A percentile compares a stretch with the other conserved stretches of the same genome.
Evolutionary conservation across 2,329 filamentous ascomycete genomes (phyloP).

Genomic region (Aphanocladium album): DNA sequence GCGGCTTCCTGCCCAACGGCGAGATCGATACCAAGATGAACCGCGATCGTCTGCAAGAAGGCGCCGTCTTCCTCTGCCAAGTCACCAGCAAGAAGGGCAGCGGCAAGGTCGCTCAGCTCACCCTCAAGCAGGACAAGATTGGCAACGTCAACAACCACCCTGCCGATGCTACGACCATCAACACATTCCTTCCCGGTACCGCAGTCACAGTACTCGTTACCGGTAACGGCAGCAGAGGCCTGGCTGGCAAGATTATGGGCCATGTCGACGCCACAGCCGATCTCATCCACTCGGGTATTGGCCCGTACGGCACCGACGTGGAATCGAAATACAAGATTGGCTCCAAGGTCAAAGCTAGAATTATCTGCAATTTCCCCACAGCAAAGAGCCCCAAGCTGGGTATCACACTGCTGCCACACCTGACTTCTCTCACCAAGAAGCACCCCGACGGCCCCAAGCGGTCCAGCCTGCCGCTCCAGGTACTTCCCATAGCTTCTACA

Average conservation of each 20-base stretch:
- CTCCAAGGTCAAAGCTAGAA: conserved; percentile 75
- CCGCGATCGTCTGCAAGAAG: conserved; percentile 68
- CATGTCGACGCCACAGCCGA: conserved; percentile 88
- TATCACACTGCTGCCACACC: conserved; percentile 81
- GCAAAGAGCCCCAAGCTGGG: conserved; percentile 78
- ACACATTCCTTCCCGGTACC: conserved; percentile 87
- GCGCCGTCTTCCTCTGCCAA: conserved; percentile 78
- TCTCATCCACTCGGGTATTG: conserved; percentile 78
- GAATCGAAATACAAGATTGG: conserved; percentile 77
- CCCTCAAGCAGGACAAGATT: conserved; percentile 64
- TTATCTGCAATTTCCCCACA: conserved; percentile 82
- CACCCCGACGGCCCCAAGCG: conserved; percentile 27
- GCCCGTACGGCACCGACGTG: conserved; percentile 63
- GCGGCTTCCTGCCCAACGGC: conserved; percentile 80
- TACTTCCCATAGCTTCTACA: conserved; percentile 66
- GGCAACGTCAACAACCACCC: conserved; percentile 63
- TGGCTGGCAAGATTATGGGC: conserved; percentile 87
- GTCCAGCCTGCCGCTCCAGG: conserved; percentile 48
- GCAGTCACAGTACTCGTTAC: conserved; percentile 79
- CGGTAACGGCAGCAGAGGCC: conserved; percentile 66
- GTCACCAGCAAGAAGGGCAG: conserved; percentile 67
- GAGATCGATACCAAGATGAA: conserved; percentile 66
- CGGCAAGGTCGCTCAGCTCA: conserved; percentile 82
- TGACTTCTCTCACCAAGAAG: conserved; percentile 57
- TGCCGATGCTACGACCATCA: conserved; percentile 76